Conservation (phyloP, 106 monocot species). For the Phalaenopsis aphrodite region DNA sequence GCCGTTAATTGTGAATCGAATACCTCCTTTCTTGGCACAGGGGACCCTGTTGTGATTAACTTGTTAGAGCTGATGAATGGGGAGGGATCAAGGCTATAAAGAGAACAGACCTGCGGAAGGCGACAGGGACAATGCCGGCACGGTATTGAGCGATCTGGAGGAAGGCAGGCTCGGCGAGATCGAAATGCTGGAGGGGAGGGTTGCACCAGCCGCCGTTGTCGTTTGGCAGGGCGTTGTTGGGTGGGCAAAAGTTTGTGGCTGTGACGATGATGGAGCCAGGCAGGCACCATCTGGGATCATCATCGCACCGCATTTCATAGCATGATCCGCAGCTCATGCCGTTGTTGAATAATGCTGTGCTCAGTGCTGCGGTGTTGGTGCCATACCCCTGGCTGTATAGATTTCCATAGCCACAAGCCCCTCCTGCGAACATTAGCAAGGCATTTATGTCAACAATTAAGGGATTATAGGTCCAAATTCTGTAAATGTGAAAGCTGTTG, state of each 20-base stretch:
- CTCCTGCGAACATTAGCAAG: conserved; percentile 11
- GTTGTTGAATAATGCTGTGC: conserved; percentile 37
- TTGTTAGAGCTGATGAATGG: not conserved
- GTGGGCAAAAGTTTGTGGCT: conserved; percentile 52
- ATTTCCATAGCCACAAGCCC: conserved; percentile 40
- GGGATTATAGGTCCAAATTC: not conserved
- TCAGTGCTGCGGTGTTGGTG: conserved; percentile 42
- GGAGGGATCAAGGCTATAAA: not conserved
- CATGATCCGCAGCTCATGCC: conserved; percentile 43
- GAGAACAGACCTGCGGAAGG: conserved; percentile 26
- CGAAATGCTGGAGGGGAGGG: conserved; percentile 52
- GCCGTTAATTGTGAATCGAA: conserved; percentile 66
- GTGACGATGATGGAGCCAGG: conserved; percentile 38
- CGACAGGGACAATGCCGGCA: conserved; percentile 39
- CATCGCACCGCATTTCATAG: conserved; percentile 39
- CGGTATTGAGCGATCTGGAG: conserved; percentile 43
- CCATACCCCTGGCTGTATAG: conserved; percentile 47
- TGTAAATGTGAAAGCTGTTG: not conserved
- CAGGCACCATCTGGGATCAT: conserved; percentile 39
- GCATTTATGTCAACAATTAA: not conserved
- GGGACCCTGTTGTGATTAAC: conserved; percentile 22
- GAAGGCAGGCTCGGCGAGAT: conserved; percentile 46
- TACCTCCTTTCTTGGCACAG: conserved; percentile 64
- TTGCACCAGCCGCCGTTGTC: conserved; percentile 60
- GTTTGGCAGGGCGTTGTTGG: conserved; percentile 38